A percentile compares a stretch with the other conserved stretches of the same genome.
phyloP scores from a whole-genome alignment of 2,329 filamentous ascomycete species.

The Gremmenia infestans region DNA sequence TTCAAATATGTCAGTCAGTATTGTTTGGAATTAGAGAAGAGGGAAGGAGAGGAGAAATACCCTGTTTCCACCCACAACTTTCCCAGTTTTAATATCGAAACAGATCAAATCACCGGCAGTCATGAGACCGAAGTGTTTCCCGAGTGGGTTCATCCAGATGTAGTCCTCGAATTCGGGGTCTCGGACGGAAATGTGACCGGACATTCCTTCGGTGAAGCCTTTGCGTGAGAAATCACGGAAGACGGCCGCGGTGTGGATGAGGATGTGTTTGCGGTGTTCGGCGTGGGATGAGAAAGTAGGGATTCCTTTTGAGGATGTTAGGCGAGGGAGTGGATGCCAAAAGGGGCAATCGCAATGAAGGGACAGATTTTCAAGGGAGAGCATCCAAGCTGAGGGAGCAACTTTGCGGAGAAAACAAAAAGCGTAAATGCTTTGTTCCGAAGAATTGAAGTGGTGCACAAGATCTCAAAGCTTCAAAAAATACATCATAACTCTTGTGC shows the following conservation, averaged over 20 bases:
- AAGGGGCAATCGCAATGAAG: neutral
- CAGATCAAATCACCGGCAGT: conserved; percentile 63
- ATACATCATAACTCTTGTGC: neutral
- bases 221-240: conserved; percentile 64
- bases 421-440: too few species aligned
- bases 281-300: conserved; percentile 49
- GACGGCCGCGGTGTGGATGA: conserved; percentile 61
- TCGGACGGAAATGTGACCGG: conserved; percentile 62
- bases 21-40: neutral
- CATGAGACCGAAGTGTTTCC: conserved; percentile 59
- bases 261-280: conserved; percentile 57
- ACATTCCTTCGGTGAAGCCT: conserved; percentile 64
- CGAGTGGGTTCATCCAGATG: conserved; percentile 68
- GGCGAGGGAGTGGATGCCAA: neutral
- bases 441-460: too few species aligned
- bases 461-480: neutral
- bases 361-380: neutral
- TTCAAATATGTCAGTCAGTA: neutral
- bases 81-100: conserved; percentile 54
- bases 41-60: conserved; percentile 8
- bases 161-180: conserved; percentile 57
- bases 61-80: conserved; percentile 57
- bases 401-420: neutral
- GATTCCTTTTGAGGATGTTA: conserved; percentile 38
- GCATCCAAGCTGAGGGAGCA: neutral